Conservation (phyloP, 164 flowering plant genomes). For the Nymphaea thermarum region DNA sequence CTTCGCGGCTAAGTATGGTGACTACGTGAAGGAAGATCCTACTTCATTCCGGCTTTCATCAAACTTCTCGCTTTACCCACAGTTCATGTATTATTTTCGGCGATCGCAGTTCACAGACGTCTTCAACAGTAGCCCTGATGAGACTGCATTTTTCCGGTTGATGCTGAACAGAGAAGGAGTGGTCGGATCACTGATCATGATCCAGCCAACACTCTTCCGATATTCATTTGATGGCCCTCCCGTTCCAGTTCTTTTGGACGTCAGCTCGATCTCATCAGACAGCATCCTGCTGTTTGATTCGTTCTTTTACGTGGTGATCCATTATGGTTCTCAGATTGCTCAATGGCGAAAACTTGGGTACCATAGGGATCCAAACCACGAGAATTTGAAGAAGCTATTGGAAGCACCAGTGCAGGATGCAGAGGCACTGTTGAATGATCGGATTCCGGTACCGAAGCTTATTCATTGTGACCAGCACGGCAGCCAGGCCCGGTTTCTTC, state of each 20-base stretch:
- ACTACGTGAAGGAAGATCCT: conserved; percentile 75
- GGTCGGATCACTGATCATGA: conserved; percentile 64
- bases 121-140: conserved; percentile 78
- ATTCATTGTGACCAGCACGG: conserved; percentile 80
- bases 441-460: conserved; percentile 74
- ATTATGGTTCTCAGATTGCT: conserved; percentile 77
- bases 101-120: conserved; percentile 89
- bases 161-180: conserved; percentile 86
- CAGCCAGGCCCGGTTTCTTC: conserved; percentile 87
- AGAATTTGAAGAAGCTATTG: conserved; percentile 62
- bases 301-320: conserved; percentile 72
- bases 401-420: conserved; percentile 81
- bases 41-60: conserved; percentile 71
- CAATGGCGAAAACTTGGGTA: conserved; percentile 83
- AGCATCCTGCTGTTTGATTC: conserved; percentile 84
- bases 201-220: conserved; percentile 75
- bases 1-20: conserved; percentile 81
- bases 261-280: conserved; percentile 71
- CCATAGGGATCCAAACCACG: conserved; percentile 62
- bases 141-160: conserved; percentile 67
- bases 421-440: conserved; percentile 50
- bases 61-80: conserved; percentile 77
- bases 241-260: conserved; percentile 67
- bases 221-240: conserved; percentile 91
- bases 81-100: conserved; percentile 83